Evolutionary conservation across 176 grass and related monocot species (phyloP).

Genomic region (Pontederia crassipes): DNA sequence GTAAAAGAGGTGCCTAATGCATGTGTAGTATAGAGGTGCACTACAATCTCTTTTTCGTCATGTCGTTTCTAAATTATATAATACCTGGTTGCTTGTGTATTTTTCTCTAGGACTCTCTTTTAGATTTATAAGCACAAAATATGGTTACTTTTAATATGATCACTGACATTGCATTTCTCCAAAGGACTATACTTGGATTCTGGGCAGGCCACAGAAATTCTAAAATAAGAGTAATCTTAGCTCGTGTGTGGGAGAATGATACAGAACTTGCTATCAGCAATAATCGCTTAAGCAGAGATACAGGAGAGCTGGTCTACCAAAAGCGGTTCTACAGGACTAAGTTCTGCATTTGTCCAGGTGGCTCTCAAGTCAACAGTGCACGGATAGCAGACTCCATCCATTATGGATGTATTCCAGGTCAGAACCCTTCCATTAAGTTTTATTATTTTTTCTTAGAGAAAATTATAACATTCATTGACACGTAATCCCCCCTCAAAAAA

Average conservation of each 20-base stretch:
- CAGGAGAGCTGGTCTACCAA: conserved; percentile 84
- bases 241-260: conserved; percentile 86
- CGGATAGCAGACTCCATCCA: conserved; percentile 91
- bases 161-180: not conserved
- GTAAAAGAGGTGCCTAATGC: too few relatives aligned
- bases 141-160: too few relatives aligned
- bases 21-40: too few relatives aligned
- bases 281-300: conserved; percentile 84
- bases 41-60: too few relatives aligned
- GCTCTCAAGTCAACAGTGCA: conserved; percentile 97
- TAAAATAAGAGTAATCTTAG: conserved; percentile 90
- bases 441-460: not conserved
- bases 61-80: too few relatives aligned
- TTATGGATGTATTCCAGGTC: conserved; percentile 95
- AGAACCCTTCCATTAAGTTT: conserved; percentile 8
- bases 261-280: conserved; percentile 91
- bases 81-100: too few relatives aligned
- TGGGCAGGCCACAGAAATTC: conserved; percentile 83
- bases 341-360: conserved; percentile 97
- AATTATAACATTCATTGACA: not conserved
- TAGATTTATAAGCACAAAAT: too few relatives aligned
- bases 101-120: too few relatives aligned
- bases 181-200: conserved; percentile 62
- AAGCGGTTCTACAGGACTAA: conserved; percentile 87
- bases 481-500: not conserved